Conservation (phyloP, 2,329 filamentous ascomycete species). For the Aspergillus ochraceoroseus region DNA sequence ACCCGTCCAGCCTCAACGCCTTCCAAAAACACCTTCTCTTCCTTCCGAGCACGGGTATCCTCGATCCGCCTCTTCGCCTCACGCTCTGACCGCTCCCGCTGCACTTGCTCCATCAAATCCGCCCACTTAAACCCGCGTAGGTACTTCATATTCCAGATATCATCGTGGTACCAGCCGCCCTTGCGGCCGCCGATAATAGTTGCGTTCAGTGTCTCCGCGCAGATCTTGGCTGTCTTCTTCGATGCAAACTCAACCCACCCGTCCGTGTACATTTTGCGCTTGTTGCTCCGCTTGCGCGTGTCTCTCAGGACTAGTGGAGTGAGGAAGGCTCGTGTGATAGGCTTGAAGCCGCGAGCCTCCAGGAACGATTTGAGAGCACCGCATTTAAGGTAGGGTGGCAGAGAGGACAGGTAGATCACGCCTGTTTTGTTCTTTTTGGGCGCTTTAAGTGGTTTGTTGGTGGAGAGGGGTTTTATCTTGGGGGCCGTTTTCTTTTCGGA, state of each 20-base stretch:
- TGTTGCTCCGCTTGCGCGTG: conserved; percentile 33
- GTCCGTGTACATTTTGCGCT: conserved; percentile 43
- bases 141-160: conserved; percentile 47
- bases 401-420: conserved; percentile 44
- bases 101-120: conserved; percentile 45
- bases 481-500: conserved; percentile 6
- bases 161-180: conserved; percentile 45
- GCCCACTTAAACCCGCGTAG: conserved; percentile 42
- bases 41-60: conserved; percentile 40
- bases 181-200: conserved; percentile 43
- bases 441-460: conserved; percentile 24
- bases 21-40: conserved; percentile 43
- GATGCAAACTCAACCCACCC: conserved; percentile 48
- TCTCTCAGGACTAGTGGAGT: conserved; percentile 33
- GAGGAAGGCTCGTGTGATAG: conserved; percentile 44
- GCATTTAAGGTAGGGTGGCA: conserved; percentile 48
- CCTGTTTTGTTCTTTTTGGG: conserved; percentile 40
- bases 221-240: conserved; percentile 44
- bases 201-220: conserved; percentile 45
- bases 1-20: conserved; percentile 42
- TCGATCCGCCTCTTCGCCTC: conserved; percentile 42
- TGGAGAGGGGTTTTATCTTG: conserved; percentile 17
- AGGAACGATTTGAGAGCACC: conserved; percentile 43
- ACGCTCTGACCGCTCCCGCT: conserved; percentile 41
- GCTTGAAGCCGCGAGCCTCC: conserved; percentile 39